phyloP scores from a whole-genome alignment of 23 red algal genomes.

The Chondrus crispus region DNA sequence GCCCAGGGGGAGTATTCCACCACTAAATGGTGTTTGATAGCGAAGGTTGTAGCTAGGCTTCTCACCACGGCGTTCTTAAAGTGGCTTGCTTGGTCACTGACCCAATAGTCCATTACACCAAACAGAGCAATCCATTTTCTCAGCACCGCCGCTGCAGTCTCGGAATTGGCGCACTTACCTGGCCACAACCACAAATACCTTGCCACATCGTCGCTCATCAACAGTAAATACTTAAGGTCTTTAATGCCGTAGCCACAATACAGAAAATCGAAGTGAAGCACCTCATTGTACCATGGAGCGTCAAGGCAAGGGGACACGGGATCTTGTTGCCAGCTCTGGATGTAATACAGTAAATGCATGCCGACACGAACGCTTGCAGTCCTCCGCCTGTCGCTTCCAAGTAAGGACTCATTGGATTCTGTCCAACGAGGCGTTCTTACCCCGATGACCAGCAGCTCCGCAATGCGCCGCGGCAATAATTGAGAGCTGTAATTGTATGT shows the following conservation, averaged over 20 bases:
- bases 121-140: not conserved
- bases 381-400: constrained; percentile 5
- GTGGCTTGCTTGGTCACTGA: not conserved
- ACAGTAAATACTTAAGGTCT: not conserved
- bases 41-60: not conserved
- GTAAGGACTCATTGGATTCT: not conserved
- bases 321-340: not conserved
- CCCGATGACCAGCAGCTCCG: not conserved
- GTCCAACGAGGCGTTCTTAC: not conserved
- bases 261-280: not conserved
- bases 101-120: not conserved
- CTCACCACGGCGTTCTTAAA: not conserved
- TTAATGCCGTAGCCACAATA: not conserved
- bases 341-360: not conserved
- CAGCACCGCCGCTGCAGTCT: not conserved
- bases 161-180: not conserved
- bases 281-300: not conserved
- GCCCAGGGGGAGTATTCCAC: not conserved
- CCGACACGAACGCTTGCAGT: not conserved
- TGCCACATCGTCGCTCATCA: not conserved
- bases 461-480: not conserved
- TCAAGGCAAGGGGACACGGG: not conserved
- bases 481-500: constrained; percentile 1
- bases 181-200: not conserved
- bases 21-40: not conserved